A percentile compares a stretch with the other conserved stretches of the same genome.
Conservation (phyloP, 139 green algal genomes). For the Zygnema cylindricum region DNA sequence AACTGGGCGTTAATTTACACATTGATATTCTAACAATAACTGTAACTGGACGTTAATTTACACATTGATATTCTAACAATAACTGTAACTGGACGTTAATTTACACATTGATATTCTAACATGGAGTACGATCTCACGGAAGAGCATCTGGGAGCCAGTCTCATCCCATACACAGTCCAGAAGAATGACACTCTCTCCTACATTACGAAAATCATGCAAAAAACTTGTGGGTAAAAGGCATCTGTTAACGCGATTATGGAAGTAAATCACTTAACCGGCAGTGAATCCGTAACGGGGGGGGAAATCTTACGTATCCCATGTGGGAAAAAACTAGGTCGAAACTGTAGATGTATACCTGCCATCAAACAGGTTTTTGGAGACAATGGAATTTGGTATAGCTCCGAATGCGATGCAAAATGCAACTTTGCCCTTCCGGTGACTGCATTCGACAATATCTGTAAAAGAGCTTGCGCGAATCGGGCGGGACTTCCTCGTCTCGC, state of each 20-base stretch:
- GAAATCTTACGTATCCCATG: conserved; percentile 33
- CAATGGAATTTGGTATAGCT: conserved; percentile 31
- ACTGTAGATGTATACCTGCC: conserved; percentile 26
- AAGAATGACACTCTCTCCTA: background rate
- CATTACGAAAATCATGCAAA: conserved; percentile 14
- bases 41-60: no score
- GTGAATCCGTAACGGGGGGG: background rate
- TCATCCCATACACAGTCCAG: conserved; percentile 14
- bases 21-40: no score
- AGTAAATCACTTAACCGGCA: conserved; percentile 1
- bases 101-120: no score
- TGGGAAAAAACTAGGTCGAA: background rate
- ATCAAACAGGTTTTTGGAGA: conserved; percentile 22
- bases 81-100: no score
- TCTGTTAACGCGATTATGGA: background rate
- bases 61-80: no score
- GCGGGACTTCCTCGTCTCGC: background rate
- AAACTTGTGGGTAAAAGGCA: conserved; percentile 7
- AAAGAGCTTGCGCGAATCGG: background rate
- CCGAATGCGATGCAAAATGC: conserved; percentile 47
- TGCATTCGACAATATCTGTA: conserved; percentile 7
- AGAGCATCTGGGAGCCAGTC: background rate
- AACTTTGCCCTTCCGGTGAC: conserved; percentile 32
- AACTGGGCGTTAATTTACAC: no score
- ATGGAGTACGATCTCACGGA: background rate